phyloP scores from a whole-genome alignment of 176 grass and related monocot species.

The Lolium perenne region DNA sequence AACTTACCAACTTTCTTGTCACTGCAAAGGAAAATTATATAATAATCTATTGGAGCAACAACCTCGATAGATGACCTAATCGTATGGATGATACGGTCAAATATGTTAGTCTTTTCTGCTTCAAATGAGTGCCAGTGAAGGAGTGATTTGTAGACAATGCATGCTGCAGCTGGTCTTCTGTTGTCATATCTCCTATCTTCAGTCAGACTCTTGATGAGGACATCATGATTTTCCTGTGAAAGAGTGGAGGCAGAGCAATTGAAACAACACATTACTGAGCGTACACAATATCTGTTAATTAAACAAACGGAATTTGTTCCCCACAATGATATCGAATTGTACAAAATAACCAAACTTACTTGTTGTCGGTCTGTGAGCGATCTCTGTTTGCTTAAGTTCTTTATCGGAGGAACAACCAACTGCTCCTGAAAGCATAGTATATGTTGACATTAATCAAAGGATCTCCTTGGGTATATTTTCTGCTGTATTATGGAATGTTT shows the following conservation, averaged over 20 bases:
- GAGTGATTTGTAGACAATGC: conserved; percentile 85
- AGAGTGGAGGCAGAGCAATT: conserved; percentile 35
- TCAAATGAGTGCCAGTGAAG: conserved; percentile 92
- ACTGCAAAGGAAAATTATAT: not conserved
- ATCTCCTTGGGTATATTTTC: not conserved
- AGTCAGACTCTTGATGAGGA: conserved; percentile 78
- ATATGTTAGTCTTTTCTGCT: conserved; percentile 93
- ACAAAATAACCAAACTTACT: conserved; percentile 49
- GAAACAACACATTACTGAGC: conserved; percentile 38
- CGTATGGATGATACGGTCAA: conserved; percentile 89
- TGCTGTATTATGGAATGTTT: conserved; percentile 39
- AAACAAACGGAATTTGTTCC: conserved; percentile 16
- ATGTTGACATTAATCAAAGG: conserved; percentile 33
- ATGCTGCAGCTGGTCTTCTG: conserved; percentile 71
- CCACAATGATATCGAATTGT: not conserved
- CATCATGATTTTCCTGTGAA: conserved; percentile 88
- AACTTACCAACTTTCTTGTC: conserved; percentile 25
- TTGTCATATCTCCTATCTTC: conserved; percentile 78
- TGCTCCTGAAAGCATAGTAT: conserved; percentile 65
- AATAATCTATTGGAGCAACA: conserved; percentile 34
- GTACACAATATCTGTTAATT: conserved; percentile 26
- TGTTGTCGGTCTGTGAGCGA: conserved; percentile 78
- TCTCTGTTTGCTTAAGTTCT: conserved; percentile 86
- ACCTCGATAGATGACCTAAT: conserved; percentile 89
- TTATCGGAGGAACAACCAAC: conserved; percentile 45